Base-by-base conservation (phyloP, 495 filamentous ascomycete genomes). In the Podospora comata region DNA sequence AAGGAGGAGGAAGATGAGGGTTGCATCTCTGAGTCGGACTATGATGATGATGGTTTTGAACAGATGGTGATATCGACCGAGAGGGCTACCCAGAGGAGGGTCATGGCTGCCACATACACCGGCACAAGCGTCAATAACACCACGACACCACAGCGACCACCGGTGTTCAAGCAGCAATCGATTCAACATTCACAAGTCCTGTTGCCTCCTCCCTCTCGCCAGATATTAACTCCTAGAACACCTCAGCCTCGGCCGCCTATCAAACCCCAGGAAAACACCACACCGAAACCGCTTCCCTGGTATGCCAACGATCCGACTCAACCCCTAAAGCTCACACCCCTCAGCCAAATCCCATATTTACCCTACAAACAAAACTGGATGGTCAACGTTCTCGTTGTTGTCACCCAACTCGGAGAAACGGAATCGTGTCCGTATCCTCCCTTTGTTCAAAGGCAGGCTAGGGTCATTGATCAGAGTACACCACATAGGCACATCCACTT, bases 361-460 rank as follows among this genome's bases (percentile, higher is more conserved):
- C 81, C 79, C 1, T 82, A 80, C 76, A 78, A 80, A 58, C 83
- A 84, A 68, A 85, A 84, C 67, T 84, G 79, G 78, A 80, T 78
- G 69, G 67, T 81, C 71, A 83, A 83, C 67, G 77, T 82, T 11
- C 73, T 84, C 9, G 79, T 76, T 44, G 74, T 84, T 4, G 68
- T 84, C 4, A 74, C 73, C 3, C 79, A 79, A 4, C 69, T 84
- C 7, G 81, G 78, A 3, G 70, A 70, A 5, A 68, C 81, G 27
- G 76, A 82, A 65, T 74, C 80, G 2, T 80, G 74, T 19, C 62
- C 70, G 9, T 73, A 78, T 2, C 80, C 81, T 0, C 79, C 82
- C 0, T 73, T 74, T 65, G 74, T 57, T 3, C 82, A 84, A 70
- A 72, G 81, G n/a, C 79, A 72, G 0, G 81, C 79, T 0, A 73